Base-by-base conservation (phyloP, 2,329 filamentous ascomycete species). In the Coniochaeta pulveracea region DNA sequence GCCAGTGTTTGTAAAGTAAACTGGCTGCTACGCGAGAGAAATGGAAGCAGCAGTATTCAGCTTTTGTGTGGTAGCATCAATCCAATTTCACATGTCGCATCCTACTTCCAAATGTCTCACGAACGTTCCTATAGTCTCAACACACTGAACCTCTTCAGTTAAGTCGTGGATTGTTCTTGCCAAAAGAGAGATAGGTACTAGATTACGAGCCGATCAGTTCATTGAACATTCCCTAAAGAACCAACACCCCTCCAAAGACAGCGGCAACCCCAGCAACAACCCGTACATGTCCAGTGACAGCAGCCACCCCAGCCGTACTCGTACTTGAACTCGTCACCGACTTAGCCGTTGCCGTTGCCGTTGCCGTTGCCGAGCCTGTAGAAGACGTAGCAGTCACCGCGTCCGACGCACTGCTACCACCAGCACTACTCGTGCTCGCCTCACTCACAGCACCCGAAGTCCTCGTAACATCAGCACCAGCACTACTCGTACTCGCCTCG, bases 1-100 rank as follows among this genome's bases (percentile, higher is more conserved):
- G 41, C 28, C 54, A 58, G 48, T 50, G 48, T 19, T 27, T 50
- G 32, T 50, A 37, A 24, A n/a, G 22, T n/a, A 24, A 24, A 24
- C n/a, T n/a, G n/a, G n/a, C n/a, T n/a, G n/a, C n/a, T n/a, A n/a
- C n/a, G n/a, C n/a, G n/a, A n/a, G n/a, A n/a, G n/a, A n/a, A n/a
- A n/a, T n/a, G n/a, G n/a, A n/a, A n/a, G n/a, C n/a, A n/a, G n/a
- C n/a, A n/a, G n/a, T n/a, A n/a, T n/a, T n/a, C n/a, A n/a, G n/a
- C n/a, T n/a, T n/a, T n/a, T n/a, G n/a, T n/a, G n/a, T n/a, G n/a
- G n/a, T n/a, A n/a, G n/a, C n/a, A n/a, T n/a, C n/a, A n/a, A n/a
- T n/a, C n/a, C n/a, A n/a, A n/a, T n/a, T n/a, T n/a, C n/a, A n/a
- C n/a, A n/a, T n/a, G n/a, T n/a, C n/a, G n/a, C n/a, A n/a, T n/a